phyloP scores from a whole-genome alignment of 768 basidiomycete species.

The Leccinum rimulosum region DNA sequence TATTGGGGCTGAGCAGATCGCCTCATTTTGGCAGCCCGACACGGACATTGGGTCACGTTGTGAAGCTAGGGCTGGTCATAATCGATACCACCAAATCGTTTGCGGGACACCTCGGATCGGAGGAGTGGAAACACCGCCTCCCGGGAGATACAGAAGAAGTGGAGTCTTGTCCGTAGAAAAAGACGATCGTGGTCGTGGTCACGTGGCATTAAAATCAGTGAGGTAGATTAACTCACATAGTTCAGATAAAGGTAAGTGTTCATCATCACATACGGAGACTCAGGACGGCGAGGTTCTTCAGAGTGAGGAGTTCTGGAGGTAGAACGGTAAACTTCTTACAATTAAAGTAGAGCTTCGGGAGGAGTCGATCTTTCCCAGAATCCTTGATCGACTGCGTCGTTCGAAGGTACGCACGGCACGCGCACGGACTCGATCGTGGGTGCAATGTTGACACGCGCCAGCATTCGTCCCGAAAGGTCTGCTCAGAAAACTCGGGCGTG shows the following conservation, averaged over 20 bases:
- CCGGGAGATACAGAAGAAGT: too few species aligned
- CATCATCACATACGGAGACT: constrained; percentile 47
- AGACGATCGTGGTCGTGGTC: constrained; percentile 56
- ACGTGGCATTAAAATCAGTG: background rate
- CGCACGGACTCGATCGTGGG: constrained; percentile 25
- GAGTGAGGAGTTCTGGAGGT: constrained; percentile 54
- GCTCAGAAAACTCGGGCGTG: constrained; percentile 36
- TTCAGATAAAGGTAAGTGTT: background rate
- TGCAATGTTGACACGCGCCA: constrained; percentile 37
- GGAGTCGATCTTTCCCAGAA: constrained; percentile 41
- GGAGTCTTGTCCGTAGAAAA: constrained; percentile 63
- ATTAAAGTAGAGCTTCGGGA: constrained; percentile 57
- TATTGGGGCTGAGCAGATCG: too few species aligned
- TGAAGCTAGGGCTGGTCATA: too few species aligned
- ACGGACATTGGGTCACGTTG: too few species aligned
- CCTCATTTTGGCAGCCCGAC: too few species aligned
- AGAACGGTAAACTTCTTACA: constrained; percentile 51
- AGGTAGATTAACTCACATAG: constrained; percentile 57
- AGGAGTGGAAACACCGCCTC: too few species aligned
- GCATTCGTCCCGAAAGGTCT: constrained; percentile 21
- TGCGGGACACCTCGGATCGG: too few species aligned
- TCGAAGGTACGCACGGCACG: constrained; percentile 22
- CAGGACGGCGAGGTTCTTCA: constrained; percentile 59
- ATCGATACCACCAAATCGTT: too few species aligned
- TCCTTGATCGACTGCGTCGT: constrained; percentile 29